Conservation (phyloP, 2,329 filamentous ascomycete species). For the Pseudocercospora cruenta region DNA sequence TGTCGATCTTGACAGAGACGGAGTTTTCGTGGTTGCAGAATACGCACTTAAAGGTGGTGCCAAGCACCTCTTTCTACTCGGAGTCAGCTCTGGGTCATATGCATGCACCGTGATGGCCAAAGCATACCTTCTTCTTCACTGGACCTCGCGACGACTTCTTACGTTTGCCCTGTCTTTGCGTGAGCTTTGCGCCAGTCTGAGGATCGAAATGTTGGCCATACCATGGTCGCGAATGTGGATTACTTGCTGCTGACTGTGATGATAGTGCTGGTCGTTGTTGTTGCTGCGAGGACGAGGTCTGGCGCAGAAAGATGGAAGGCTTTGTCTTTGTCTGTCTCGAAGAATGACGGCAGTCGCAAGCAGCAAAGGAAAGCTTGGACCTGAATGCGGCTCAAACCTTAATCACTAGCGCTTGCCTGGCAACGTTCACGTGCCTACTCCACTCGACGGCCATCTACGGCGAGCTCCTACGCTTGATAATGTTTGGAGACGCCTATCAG, state of each 20-base stretch:
- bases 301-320: background rate
- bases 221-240: background rate
- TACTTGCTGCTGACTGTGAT: background rate
- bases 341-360: slow-evolving; percentile 1
- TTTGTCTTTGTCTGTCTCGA: background rate
- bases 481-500: slow-evolving; percentile 12
- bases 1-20: slow-evolving; percentile 87
- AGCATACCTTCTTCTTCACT: slow-evolving; percentile 73
- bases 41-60: slow-evolving; percentile 89
- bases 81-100: slow-evolving; percentile 9
- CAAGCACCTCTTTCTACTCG: slow-evolving; percentile 59
- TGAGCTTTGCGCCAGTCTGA: background rate
- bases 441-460: slow-evolving; percentile 2
- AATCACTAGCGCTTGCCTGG: background rate
- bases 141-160: slow-evolving; percentile 84
- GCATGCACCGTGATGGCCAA: slow-evolving; percentile 3
- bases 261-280: background rate
- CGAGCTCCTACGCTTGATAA: slow-evolving; percentile 17
- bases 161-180: slow-evolving; percentile 71
- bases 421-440: background rate
- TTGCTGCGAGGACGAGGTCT: background rate
- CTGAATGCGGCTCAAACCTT: slow-evolving; percentile 5
- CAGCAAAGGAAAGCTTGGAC: background rate
- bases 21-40: slow-evolving; percentile 99
- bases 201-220: background rate